Conservation (phyloP, 176 grass and related monocot genomes). For the Oropetium thomaeum region DNA sequence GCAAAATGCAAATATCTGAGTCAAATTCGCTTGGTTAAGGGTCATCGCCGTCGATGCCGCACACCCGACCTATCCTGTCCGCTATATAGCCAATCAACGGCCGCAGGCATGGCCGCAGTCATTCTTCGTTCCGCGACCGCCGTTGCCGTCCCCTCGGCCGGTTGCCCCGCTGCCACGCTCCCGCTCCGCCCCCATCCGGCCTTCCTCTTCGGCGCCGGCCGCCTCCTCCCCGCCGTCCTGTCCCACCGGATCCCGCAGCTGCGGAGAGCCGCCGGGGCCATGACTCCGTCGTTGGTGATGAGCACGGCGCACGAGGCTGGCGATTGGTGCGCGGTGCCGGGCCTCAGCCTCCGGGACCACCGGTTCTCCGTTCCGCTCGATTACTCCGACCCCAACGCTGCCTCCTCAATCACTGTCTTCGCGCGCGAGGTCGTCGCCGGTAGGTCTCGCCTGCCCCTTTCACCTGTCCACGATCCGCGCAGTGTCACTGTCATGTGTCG, state of each 20-base stretch:
- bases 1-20: neutral
- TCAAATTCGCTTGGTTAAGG: neutral
- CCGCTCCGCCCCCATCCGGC: neutral
- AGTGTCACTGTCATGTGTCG: neutral
- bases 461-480: neutral
- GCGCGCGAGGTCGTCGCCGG: constrained; percentile 82
- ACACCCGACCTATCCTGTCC: constrained; percentile 1
- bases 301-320: constrained; percentile 44
- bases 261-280: constrained; percentile 17
- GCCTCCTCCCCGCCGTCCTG: constrained; percentile 11
- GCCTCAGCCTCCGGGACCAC: constrained; percentile 85
- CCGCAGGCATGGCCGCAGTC: constrained; percentile 20
- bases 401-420: constrained; percentile 64
- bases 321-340: constrained; percentile 65
- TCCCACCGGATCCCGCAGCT: constrained; percentile 1
- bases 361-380: constrained; percentile 84
- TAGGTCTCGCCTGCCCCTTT: constrained; percentile 19
- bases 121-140: constrained; percentile 2
- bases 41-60: neutral
- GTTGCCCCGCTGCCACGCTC: neutral
- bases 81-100: constrained; percentile 20
- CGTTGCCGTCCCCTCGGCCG: neutral
- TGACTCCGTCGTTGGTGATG: constrained; percentile 32
- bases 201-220: neutral
- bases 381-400: constrained; percentile 31